phyloP scores from a whole-genome alignment of 73 alveolate genomes.

The Vitrella brassicaformis region DNA sequence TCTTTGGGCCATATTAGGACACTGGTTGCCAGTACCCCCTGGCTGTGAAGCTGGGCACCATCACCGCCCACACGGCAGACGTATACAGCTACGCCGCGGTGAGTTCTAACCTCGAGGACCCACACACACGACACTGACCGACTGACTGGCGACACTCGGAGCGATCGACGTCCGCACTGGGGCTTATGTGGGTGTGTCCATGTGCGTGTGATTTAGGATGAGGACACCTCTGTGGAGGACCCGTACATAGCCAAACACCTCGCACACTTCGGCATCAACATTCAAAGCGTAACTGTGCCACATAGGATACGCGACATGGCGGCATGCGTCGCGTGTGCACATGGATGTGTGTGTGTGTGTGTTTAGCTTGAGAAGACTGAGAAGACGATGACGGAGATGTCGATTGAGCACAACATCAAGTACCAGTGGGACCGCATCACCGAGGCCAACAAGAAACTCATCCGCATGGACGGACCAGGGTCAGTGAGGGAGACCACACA shows the following conservation, averaged over 20 bases:
- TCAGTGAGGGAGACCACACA: not conserved
- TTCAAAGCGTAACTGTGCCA: too few relatives aligned
- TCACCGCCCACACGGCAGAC: constrained; percentile 46
- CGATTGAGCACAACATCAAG: constrained; percentile 59
- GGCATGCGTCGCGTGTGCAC: too few relatives aligned
- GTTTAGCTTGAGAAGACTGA: constrained; percentile 58
- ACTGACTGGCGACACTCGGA: too few relatives aligned
- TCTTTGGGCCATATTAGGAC: too few relatives aligned
- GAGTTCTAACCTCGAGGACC: not conserved
- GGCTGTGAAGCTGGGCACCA: constrained; percentile 77
- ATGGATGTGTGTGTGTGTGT: too few relatives aligned
- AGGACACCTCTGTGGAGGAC: too few relatives aligned
- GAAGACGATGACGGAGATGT: constrained; percentile 68
- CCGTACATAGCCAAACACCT: too few relatives aligned
- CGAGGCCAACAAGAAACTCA: constrained; percentile 71
- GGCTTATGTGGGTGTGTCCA: not conserved
- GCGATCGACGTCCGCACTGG: not conserved
- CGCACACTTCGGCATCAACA: too few relatives aligned
- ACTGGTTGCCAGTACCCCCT: constrained; percentile 55
- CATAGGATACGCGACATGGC: too few relatives aligned
- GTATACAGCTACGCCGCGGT: not conserved
- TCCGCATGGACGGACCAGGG: constrained; percentile 72
- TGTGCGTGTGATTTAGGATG: not conserved
- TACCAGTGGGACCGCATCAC: constrained; percentile 60
- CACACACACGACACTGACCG: too few relatives aligned